These are phyloP conservation scores for Alternaria burnsii DNA, from an alignment of 2,329 filamentous ascomycete species.

Conservation along the genomic window DNA sequence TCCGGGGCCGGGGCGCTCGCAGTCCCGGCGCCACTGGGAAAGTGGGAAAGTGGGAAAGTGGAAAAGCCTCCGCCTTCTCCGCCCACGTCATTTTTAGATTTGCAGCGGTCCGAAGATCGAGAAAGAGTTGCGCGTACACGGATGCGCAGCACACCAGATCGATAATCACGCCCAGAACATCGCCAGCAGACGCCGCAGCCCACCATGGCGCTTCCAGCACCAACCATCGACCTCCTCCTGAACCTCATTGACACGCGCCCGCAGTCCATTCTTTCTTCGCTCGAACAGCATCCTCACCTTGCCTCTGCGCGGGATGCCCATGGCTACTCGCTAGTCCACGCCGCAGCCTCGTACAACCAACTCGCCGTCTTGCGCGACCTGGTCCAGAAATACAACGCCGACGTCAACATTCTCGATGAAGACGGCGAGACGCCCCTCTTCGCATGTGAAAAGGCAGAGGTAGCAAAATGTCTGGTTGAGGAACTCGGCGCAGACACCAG, in stretches of 20 bases:
- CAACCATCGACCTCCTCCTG: conserved; percentile 58
- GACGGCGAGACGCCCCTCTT: conserved; percentile 96
- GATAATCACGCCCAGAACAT: not conserved
- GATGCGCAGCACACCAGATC: conserved; percentile 4
- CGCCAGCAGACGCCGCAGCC: conserved; percentile 3
- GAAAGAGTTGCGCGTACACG: conserved; percentile 10
- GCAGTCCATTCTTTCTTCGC: conserved; percentile 74
- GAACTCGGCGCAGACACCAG: conserved; percentile 76
- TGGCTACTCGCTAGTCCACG: conserved; percentile 93
- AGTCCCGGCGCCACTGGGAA: not conserved
- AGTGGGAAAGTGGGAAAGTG: not conserved
- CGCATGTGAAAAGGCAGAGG: conserved; percentile 81
- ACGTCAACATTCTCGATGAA: conserved; percentile 85
- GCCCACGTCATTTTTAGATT: conserved; percentile 25
- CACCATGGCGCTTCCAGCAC: conserved; percentile 44
- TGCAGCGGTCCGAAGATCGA: not conserved
- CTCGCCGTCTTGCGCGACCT: conserved; percentile 79
- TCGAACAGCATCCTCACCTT: conserved; percentile 76
- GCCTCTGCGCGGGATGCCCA: conserved; percentile 85
- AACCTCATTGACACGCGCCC: conserved; percentile 81
- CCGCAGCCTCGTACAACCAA: conserved; percentile 91
- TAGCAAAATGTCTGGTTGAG: conserved; percentile 81
- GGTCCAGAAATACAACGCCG: conserved; percentile 77
- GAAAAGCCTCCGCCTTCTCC: conserved; percentile 14
- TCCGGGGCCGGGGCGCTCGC: not conserved